A percentile compares a stretch with the other conserved stretches of the same genome.
Evolutionary conservation across 1,284 basidiomycete species (phyloP).

Genomic region (Trametes hirsuta): DNA sequence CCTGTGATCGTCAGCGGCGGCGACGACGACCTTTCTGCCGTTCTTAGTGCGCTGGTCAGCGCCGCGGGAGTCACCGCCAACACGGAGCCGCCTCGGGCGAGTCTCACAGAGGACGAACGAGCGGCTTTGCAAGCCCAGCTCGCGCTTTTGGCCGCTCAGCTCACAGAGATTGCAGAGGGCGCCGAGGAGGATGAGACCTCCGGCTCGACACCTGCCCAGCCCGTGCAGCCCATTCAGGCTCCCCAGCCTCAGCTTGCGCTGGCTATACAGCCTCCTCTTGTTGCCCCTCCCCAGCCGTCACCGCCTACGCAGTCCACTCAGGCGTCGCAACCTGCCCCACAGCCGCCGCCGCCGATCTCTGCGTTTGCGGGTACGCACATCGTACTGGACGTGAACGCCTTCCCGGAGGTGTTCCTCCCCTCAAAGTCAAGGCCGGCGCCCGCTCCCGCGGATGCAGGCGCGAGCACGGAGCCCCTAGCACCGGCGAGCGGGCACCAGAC

Average conservation of each 20-base stretch:
- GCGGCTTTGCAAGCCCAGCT: constrained; percentile 67
- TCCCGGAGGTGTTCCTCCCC: constrained; percentile 17
- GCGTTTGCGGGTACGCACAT: constrained; percentile 18
- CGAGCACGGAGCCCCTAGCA: background rate
- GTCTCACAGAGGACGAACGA: constrained; percentile 46
- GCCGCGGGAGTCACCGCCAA: constrained; percentile 7
- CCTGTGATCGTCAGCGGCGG: constrained; percentile 7
- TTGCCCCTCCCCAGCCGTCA: background rate
- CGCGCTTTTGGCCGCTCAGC: constrained; percentile 62
- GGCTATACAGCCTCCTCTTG: background rate
- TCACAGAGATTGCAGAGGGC: constrained; percentile 57
- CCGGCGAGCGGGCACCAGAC: constrained; percentile 21
- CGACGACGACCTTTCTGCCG: constrained; percentile 19
- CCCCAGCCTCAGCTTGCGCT: background rate
- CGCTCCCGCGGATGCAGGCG: background rate
- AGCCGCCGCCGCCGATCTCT: constrained; percentile 16
- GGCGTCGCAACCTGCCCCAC: background rate
- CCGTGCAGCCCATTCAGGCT: background rate
- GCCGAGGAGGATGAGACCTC: constrained; percentile 36
- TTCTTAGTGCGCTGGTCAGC: constrained; percentile 9
- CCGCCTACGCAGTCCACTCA: background rate
- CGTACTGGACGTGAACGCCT: constrained; percentile 20
- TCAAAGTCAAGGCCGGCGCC: background rate
- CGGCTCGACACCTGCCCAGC: background rate
- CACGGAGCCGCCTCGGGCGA: constrained; percentile 19